Percentiles rank a stretch among this genome's conserved stretches.
Evolutionary conservation across 23 red algal species (phyloP).

Genomic region (Gracilariopsis chorda): DNA sequence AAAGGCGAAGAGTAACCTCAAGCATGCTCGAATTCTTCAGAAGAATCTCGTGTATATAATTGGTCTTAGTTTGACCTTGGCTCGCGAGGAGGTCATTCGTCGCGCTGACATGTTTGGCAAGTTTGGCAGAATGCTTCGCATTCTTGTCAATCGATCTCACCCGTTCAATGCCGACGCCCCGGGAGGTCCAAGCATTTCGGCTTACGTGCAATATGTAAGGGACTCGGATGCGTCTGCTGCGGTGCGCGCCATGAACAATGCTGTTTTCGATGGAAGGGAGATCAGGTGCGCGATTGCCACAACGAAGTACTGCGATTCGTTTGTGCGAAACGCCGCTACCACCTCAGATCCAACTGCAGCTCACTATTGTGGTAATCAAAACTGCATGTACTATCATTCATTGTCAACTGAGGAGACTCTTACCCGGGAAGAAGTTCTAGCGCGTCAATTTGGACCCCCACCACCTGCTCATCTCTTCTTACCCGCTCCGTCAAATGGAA

Average conservation of each 20-base stretch:
- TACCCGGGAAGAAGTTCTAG: conserved; percentile 68
- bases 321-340: conserved; percentile 48
- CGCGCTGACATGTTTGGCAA: conserved; percentile 91
- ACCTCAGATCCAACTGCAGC: conserved; percentile 24
- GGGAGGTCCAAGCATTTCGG: conserved; percentile 78
- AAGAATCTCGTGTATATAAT: conserved; percentile 87
- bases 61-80: conserved; percentile 69
- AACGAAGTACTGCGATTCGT: conserved; percentile 95
- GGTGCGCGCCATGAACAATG: conserved; percentile 70
- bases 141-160: conserved; percentile 85
- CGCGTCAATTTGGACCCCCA: conserved; percentile 78
- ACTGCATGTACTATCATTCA: conserved; percentile 93
- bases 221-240: conserved; percentile 80
- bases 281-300: conserved; percentile 80
- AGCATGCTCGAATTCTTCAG: conserved; percentile 78
- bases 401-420: conserved; percentile 44
- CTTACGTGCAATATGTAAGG: conserved; percentile 84
- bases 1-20: conserved; percentile 76
- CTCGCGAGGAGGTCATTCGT: conserved; percentile 74
- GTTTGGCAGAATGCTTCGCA: conserved; percentile 77
- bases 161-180: conserved; percentile 67
- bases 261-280: conserved; percentile 83
- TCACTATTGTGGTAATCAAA: conserved; percentile 76
- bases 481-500: neutral
- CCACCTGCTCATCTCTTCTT: conserved; percentile 91